These are phyloP conservation scores for Akanthomyces uredinophilus DNA, from an alignment of 2,329 filamentous ascomycete species.

Conservation along the genomic window DNA sequence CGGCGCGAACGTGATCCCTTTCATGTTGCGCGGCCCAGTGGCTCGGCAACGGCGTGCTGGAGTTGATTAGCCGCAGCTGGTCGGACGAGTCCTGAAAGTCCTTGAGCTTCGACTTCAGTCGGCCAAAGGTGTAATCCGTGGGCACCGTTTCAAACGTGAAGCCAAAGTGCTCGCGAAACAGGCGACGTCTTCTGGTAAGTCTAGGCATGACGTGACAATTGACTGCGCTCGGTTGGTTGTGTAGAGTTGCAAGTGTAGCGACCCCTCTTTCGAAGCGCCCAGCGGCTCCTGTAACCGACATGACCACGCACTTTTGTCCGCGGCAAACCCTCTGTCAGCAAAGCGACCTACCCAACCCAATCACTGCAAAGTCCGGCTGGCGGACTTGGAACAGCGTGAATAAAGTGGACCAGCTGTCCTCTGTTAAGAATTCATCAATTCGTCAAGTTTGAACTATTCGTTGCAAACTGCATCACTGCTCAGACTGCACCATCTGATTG, in stretches of 20 bases:
- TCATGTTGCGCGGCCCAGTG: slow-evolving; percentile 7
- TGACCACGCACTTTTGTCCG: neutral
- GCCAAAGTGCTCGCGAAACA: neutral
- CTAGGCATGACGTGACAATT: neutral
- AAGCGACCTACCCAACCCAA: neutral
- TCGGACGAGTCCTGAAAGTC: slow-evolving; percentile 40
- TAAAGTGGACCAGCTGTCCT: no score
- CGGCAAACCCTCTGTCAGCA: neutral
- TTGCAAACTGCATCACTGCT: no score
- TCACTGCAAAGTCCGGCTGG: no score
- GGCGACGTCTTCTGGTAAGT: neutral
- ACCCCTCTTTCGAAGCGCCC: neutral
- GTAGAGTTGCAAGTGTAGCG: neutral
- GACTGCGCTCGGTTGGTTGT: neutral
- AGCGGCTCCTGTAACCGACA: neutral
- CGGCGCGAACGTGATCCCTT: neutral
- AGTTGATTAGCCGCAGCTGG: slow-evolving; percentile 40
- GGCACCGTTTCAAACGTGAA: neutral
- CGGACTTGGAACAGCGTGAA: no score
- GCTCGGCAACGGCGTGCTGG: neutral
- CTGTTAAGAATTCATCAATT: no score
- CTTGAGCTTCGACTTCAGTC: slow-evolving; percentile 37
- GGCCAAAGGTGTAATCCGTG: neutral
- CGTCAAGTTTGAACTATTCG: no score
- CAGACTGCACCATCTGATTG: no score